Evolutionary conservation across 768 basidiomycete species (phyloP).

Genomic region (Tremella mesenterica): DNA sequence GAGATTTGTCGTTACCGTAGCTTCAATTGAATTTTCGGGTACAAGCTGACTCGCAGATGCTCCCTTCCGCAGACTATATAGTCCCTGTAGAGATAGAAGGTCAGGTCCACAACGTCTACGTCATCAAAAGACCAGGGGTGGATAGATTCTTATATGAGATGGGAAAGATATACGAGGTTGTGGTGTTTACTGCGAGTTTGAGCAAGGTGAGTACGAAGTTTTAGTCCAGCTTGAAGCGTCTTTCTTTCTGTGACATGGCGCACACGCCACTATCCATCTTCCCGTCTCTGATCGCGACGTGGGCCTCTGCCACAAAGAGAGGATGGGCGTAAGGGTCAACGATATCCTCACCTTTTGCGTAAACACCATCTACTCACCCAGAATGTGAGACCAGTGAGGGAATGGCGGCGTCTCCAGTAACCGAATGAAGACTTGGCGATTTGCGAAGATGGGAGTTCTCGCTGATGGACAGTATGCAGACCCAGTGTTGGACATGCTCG

Average conservation of each 20-base stretch:
- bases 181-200: constrained; percentile 94
- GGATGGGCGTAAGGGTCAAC: no score
- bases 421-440: no score
- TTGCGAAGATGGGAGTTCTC: neutral
- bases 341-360: no score
- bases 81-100: constrained; percentile 99
- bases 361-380: no score
- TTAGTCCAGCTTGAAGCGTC: neutral
- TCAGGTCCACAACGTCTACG: constrained; percentile 97
- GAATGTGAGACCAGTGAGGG: no score
- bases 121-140: constrained; percentile 96
- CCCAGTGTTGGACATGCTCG: constrained; percentile 93
- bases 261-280: no score
- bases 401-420: no score
- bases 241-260: no score
- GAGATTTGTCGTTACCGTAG: no score
- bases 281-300: no score
- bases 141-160: constrained; percentile 94
- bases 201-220: constrained; percentile 64
- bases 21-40: no score
- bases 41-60: constrained; percentile 55
- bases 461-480: constrained; percentile 70
- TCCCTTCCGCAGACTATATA: constrained; percentile 89
- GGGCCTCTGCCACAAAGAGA: no score
- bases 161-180: constrained; percentile 97